A percentile compares a stretch with the other conserved stretches of the same genome.
Evolutionary conservation across 2,329 filamentous ascomycete genomes (phyloP).

Genomic region (Colletotrichum falcatum): DNA sequence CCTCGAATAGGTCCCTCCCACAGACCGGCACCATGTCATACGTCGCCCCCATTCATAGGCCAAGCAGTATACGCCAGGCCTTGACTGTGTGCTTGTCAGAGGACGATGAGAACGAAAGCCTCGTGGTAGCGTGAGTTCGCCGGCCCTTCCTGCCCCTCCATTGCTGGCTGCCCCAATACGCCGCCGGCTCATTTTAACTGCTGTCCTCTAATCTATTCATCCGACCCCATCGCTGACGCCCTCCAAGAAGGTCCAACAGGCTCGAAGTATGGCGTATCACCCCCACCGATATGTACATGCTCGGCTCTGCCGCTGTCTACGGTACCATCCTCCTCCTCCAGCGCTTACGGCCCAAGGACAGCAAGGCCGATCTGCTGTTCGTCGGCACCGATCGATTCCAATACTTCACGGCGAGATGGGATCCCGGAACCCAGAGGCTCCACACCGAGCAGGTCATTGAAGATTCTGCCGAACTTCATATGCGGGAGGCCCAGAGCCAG

Average conservation of each 20-base stretch:
- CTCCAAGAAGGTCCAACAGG: conserved; percentile 80
- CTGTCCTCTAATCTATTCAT: not conserved
- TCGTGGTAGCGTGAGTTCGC: conserved; percentile 83
- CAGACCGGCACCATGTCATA: conserved; percentile 78
- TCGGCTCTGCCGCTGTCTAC: conserved; percentile 79
- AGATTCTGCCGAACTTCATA: conserved; percentile 68
- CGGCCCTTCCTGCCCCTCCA: conserved; percentile 17
- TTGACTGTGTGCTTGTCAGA: conserved; percentile 79
- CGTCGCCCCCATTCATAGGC: conserved; percentile 90
- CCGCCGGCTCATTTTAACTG: not conserved
- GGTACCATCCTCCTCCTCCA: conserved; percentile 90
- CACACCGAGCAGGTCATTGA: conserved; percentile 64
- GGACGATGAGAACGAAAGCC: conserved; percentile 74
- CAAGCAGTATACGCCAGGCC: conserved; percentile 92
- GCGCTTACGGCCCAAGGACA: conserved; percentile 80
- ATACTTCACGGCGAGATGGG: conserved; percentile 93
- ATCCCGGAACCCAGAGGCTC: conserved; percentile 65
- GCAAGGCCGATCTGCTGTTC: conserved; percentile 85
- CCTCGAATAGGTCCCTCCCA: conserved; percentile 19
- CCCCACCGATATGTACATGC: conserved; percentile 72
- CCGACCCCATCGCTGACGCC: conserved; percentile 46
- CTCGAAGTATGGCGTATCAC: conserved; percentile 84
- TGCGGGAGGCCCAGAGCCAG: conserved; percentile 84
- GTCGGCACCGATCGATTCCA: conserved; percentile 90
- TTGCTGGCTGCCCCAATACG: not conserved